phyloP scores from a whole-genome alignment of 2,329 filamentous ascomycete species.

The Microascus cirrosus region DNA sequence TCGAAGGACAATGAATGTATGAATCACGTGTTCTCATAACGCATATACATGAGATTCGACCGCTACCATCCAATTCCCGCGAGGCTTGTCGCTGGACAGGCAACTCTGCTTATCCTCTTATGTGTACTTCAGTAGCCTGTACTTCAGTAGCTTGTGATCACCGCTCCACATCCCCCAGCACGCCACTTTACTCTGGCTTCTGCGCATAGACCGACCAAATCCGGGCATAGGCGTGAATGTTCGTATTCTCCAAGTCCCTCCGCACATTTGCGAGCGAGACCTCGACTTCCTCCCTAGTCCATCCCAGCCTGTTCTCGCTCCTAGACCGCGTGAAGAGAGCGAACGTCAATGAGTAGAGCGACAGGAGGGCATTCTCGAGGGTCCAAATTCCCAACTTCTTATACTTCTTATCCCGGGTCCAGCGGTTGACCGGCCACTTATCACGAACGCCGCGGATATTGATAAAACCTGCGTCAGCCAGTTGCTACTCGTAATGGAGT shows the following conservation, averaged over 20 bases:
- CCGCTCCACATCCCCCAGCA: no score
- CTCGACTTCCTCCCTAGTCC: conserved; percentile 16
- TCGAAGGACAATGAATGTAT: no score
- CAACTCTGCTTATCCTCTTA: no score
- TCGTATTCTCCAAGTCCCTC: conserved; percentile 16
- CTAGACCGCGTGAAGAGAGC: conserved; percentile 18
- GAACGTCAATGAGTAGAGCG: conserved; percentile 18
- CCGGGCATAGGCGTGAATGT: conserved; percentile 20
- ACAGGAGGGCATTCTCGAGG: conserved; percentile 9
- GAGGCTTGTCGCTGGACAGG: no score
- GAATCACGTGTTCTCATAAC: no score
- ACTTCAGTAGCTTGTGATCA: no score
- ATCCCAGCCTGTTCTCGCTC: conserved; percentile 11
- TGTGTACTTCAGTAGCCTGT: no score
- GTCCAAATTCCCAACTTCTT: conserved; percentile 29
- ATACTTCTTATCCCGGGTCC: conserved; percentile 36
- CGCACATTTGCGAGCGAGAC: conserved; percentile 15
- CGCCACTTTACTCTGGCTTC: no score
- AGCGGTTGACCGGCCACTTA: conserved; percentile 38
- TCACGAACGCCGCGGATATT: conserved; percentile 40
- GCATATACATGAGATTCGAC: no score
- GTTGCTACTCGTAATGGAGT: conserved; percentile 19
- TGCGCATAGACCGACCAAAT: no score
- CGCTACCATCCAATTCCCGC: no score
- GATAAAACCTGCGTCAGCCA: conserved; percentile 40